Base-by-base conservation (phyloP, 371 early-diverging fungal species). In the Mortierella sp. region DNA sequence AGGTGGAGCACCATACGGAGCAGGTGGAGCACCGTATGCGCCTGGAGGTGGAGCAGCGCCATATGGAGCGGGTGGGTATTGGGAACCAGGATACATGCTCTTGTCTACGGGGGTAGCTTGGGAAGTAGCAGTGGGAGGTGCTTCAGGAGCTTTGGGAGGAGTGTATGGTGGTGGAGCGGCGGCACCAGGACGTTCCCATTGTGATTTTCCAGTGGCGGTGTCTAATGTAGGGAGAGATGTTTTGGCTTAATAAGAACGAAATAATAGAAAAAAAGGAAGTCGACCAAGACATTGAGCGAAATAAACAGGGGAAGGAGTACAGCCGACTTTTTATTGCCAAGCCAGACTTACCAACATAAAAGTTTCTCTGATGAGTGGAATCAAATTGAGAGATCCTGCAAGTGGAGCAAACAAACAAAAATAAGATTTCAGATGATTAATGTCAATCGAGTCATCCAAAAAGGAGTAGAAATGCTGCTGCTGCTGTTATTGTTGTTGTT, bases 321-420 rank as follows among this genome's bases (percentile, higher is more conserved):
- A 28, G 28, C 28, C 28, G 28, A 28, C 28, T 28, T 28, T 28
- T 33, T 41, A 41, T 41, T 28, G 28, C 28, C 28, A 28, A 28
- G 28, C 28, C 15, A 40, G 33, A 53, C 74, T 74, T 67, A 74
- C 79, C 70, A 28, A 78, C 63, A 50, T 53, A 78, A 19, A 78
- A 78, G 79, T 78, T 65, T 22, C 79, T 52, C 38, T 73, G 65
- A 53, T 78, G 79, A 21, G 70, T 67, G 58, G 79, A 24, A 52
- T 78, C 79, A 48, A 57, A 78, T 67, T 78, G 79, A 7, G 79
- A 69, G 79, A 73, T 74, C 79, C 79, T 78, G 55, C 4, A n/a
- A 40, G 4, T 52, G 24, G 47, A 40, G 21, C 28, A 4, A 22
- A 28, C 28, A 28, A 28, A 28, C 28, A 28, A 28, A 28, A 28